A percentile compares a stretch with the other conserved stretches of the same genome.
Evolutionary conservation across 306 rosid species (phyloP).

Genomic region (Astragalus membranaceus): DNA sequence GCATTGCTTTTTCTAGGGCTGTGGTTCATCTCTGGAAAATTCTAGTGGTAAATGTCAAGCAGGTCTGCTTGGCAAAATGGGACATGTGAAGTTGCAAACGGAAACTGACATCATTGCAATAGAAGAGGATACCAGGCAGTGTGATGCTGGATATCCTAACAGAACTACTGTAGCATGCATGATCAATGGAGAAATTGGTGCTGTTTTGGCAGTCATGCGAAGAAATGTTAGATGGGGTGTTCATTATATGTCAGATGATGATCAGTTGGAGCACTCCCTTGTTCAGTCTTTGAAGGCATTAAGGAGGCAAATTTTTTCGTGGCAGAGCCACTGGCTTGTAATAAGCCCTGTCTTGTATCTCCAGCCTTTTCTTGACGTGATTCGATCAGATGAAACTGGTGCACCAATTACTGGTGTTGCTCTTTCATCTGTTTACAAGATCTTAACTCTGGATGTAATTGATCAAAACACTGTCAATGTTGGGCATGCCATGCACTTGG

Average conservation of each 20-base stretch:
- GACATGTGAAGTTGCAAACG: slow-evolving; percentile 52
- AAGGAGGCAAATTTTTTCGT: slow-evolving; percentile 66
- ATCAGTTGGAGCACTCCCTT: slow-evolving; percentile 83
- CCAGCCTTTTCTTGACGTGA: slow-evolving; percentile 84
- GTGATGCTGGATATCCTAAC: slow-evolving; percentile 40
- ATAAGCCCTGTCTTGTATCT: slow-evolving; percentile 70
- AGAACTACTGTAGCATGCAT: slow-evolving; percentile 78
- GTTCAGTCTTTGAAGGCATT: slow-evolving; percentile 74
- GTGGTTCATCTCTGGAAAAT: slow-evolving; percentile 7
- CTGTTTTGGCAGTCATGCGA: slow-evolving; percentile 96
- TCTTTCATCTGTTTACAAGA: slow-evolving; percentile 36
- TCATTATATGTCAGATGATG: slow-evolving; percentile 82
- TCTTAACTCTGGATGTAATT: too few relatives aligned
- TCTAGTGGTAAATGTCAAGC: slow-evolving; percentile 14
- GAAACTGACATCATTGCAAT: slow-evolving; percentile 47
- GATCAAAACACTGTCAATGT: slow-evolving; percentile 51
- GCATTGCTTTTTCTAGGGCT: slow-evolving; percentile 1
- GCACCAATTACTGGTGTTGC: slow-evolving; percentile 93
- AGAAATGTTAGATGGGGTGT: slow-evolving; percentile 98
- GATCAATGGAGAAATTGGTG: slow-evolving; percentile 91
- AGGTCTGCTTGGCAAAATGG: slow-evolving; percentile 46
- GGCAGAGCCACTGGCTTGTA: slow-evolving; percentile 75
- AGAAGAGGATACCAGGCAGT: slow-evolving; percentile 65
- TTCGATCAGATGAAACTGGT: slow-evolving; percentile 88
- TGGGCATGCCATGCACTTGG: slow-evolving; percentile 74